These are phyloP conservation scores for Lentinula sp. DNA, from an alignment of 768 basidiomycete species.

Conservation along the genomic window DNA sequence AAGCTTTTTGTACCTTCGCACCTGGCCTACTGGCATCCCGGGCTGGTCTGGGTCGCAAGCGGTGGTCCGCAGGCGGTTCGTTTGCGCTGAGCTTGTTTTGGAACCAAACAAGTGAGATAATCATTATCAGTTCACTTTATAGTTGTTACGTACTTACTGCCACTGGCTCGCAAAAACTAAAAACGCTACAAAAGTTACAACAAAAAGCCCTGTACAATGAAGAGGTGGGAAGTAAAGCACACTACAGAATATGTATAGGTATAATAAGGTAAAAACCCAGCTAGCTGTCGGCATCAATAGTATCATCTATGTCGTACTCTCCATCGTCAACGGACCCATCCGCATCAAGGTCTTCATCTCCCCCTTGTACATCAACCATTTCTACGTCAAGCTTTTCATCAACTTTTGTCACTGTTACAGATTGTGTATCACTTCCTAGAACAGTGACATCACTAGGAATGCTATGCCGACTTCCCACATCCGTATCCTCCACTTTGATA, in stretches of 20 bases:
- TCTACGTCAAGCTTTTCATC: slow-evolving; percentile 2
- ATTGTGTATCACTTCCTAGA: slow-evolving; percentile 26
- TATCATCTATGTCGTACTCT: slow-evolving; percentile 32
- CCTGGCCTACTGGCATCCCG: slow-evolving; percentile 5
- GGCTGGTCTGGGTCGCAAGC: slow-evolving; percentile 5
- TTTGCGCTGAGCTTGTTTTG: neutral
- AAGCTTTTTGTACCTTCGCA: slow-evolving; percentile 1
- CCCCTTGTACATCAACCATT: slow-evolving; percentile 10
- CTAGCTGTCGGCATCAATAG: slow-evolving; percentile 7
- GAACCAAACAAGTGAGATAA: slow-evolving; percentile 7
- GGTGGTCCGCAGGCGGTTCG: slow-evolving; percentile 9
- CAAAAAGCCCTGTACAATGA: neutral
- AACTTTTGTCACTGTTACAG: slow-evolving; percentile 9
- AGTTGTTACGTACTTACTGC: slow-evolving; percentile 15
- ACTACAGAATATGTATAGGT: neutral
- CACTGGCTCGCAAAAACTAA: slow-evolving; percentile 5
- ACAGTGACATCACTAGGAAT: slow-evolving; percentile 55
- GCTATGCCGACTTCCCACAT: slow-evolving; percentile 46
- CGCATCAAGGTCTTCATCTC: slow-evolving; percentile 19
- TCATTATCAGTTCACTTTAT: slow-evolving; percentile 10
- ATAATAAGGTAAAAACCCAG: neutral
- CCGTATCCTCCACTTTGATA: slow-evolving; percentile 13
- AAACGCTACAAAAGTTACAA: neutral
- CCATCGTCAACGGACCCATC: slow-evolving; percentile 31
- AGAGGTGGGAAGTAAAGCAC: neutral